Conservation (phyloP, 108 stramenopile genomes). For the Nitzschia sp. region DNA sequence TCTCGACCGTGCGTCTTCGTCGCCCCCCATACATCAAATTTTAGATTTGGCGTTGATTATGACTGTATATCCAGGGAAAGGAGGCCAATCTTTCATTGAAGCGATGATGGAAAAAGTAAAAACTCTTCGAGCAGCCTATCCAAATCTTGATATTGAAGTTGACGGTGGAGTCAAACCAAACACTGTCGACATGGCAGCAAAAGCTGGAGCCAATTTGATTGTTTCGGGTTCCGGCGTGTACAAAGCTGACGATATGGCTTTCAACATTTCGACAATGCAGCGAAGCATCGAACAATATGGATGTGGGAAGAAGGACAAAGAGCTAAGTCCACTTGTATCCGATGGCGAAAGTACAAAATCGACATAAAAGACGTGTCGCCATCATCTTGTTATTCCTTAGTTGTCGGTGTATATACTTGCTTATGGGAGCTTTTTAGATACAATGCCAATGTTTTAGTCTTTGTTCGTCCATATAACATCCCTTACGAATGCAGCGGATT, state of each 20-base stretch:
- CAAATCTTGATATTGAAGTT: constrained; percentile 84
- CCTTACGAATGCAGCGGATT: too few relatives aligned
- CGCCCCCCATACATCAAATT: not conserved
- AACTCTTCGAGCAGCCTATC: constrained; percentile 59
- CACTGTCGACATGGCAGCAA: constrained; percentile 82
- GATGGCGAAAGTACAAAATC: constrained; percentile 26
- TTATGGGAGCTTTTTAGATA: too few relatives aligned
- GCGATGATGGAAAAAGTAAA: constrained; percentile 89
- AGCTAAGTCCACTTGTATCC: constrained; percentile 35
- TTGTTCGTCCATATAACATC: too few relatives aligned
- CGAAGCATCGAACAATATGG: constrained; percentile 55
- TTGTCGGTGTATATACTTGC: too few relatives aligned
- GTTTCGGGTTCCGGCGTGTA: constrained; percentile 78
- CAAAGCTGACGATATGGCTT: constrained; percentile 59
- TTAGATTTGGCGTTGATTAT: constrained; percentile 88
- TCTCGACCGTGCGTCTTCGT: not conserved
- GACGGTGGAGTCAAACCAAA: constrained; percentile 88
- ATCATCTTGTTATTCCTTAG: too few relatives aligned
- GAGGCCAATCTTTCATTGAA: constrained; percentile 87
- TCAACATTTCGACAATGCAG: constrained; percentile 51
- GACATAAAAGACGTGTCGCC: not conserved
- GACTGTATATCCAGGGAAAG: constrained; percentile 93
- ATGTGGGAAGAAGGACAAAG: constrained; percentile 46
- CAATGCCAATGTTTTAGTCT: too few relatives aligned
- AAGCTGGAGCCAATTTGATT: constrained; percentile 91